A percentile compares a stretch with the other conserved stretches of the same genome.
These are phyloP conservation scores for Pleurotus platypus DNA, from an alignment of 768 basidiomycete species.

Conservation along the genomic window DNA sequence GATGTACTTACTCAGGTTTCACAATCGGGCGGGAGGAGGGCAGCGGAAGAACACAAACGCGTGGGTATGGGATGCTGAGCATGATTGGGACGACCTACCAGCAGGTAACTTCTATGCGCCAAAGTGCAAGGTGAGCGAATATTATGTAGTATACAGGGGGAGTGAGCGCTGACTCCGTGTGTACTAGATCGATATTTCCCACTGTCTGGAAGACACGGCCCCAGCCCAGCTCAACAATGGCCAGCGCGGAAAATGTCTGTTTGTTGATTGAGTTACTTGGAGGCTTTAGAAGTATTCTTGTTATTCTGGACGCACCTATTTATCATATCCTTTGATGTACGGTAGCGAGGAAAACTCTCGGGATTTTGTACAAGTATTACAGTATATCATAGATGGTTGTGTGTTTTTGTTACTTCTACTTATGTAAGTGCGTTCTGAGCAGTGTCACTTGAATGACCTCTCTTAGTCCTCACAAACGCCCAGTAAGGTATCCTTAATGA, in stretches of 20 bases:
- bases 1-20: neutral
- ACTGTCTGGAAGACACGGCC: neutral
- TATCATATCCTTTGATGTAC: too few relatives aligned
- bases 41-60: neutral
- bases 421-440: too few relatives aligned
- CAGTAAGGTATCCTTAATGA: too few relatives aligned
- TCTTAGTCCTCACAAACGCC: too few relatives aligned
- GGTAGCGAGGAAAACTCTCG: too few relatives aligned
- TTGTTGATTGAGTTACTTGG: neutral
- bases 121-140: neutral
- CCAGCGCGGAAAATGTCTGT: neutral
- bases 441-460: too few relatives aligned
- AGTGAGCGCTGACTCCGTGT: neutral
- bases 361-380: too few relatives aligned
- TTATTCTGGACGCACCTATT: too few relatives aligned
- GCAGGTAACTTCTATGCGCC: neutral
- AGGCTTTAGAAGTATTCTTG: too few relatives aligned
- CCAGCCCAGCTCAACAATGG: neutral
- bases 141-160: neutral
- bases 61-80: neutral
- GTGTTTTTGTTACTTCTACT: too few relatives aligned
- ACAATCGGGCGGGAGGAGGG: neutral
- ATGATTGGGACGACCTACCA: constrained; percentile 1
- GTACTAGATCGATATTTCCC: neutral
- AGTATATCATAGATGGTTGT: too few relatives aligned